phyloP scores from a whole-genome alignment of 805 yeast genomes.

The Lipomyces mesembrius region DNA sequence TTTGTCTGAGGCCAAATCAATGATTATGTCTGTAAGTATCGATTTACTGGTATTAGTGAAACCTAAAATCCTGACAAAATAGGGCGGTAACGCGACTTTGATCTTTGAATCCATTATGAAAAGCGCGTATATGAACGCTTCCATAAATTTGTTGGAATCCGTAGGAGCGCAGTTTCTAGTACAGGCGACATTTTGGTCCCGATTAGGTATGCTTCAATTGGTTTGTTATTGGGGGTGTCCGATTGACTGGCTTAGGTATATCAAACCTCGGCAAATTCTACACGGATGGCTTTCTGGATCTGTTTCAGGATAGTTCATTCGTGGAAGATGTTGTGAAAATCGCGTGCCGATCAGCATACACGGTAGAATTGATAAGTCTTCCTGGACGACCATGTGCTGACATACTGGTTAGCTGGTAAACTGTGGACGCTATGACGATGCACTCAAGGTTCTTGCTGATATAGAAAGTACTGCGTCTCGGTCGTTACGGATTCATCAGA shows the following conservation, averaged over 20 bases:
- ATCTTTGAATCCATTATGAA: slow-evolving; percentile 27
- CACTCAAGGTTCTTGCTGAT: neutral
- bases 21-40: slow-evolving; percentile 17
- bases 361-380: slow-evolving; percentile 3
- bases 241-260: slow-evolving; percentile 12
- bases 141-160: slow-evolving; percentile 6
- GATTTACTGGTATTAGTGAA: neutral
- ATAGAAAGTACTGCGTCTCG: slow-evolving; percentile 3
- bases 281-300: slow-evolving; percentile 4
- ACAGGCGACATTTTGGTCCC: slow-evolving; percentile 22
- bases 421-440: slow-evolving; percentile 15
- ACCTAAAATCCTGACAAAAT: neutral
- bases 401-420: slow-evolving; percentile 3
- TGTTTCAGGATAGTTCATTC: slow-evolving; percentile 3
- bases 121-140: slow-evolving; percentile 14
- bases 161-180: slow-evolving; percentile 23
- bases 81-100: slow-evolving; percentile 17
- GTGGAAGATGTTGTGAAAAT: slow-evolving; percentile 19
- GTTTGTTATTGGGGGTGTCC: neutral
- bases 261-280: slow-evolving; percentile 15
- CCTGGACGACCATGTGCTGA: slow-evolving; percentile 1
- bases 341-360: slow-evolving; percentile 24
- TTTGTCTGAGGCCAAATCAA: slow-evolving; percentile 60
- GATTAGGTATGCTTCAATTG: slow-evolving; percentile 11
- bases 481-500: slow-evolving; percentile 16